A percentile compares a stretch with the other conserved stretches of the same genome.
phyloP scores from a whole-genome alignment of 1,284 basidiomycete genomes.

The Ceratorhiza oryzae-sativae region DNA sequence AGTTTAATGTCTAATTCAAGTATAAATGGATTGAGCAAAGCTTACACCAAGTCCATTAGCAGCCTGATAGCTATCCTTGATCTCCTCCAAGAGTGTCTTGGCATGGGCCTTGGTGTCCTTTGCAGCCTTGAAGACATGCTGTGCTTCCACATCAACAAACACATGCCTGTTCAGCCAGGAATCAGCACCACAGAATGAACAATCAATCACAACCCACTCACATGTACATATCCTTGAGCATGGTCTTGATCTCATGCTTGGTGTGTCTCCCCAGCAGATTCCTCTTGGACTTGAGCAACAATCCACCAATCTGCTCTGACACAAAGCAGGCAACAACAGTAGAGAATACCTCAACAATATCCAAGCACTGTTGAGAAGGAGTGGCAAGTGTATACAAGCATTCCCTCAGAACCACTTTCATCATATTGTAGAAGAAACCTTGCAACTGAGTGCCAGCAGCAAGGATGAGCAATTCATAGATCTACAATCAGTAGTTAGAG shows the following conservation, averaged over 20 bases:
- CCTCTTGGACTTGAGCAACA: slow-evolving; percentile 69
- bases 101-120: slow-evolving; percentile 55
- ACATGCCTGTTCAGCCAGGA: slow-evolving; percentile 58
- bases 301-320: slow-evolving; percentile 71
- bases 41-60: slow-evolving; percentile 16
- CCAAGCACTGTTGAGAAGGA: slow-evolving; percentile 60
- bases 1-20: slow-evolving; percentile 43
- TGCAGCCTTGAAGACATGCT: slow-evolving; percentile 62
- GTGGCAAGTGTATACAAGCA: slow-evolving; percentile 53
- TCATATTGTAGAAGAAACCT: slow-evolving; percentile 35
- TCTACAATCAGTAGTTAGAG: too few relatives aligned
- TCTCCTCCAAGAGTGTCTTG: neutral
- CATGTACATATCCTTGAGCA: slow-evolving; percentile 73
- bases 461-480: too few relatives aligned
- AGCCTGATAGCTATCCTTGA: slow-evolving; percentile 7
- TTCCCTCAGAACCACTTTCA: slow-evolving; percentile 42
- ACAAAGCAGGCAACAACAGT: slow-evolving; percentile 71
- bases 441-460: slow-evolving; percentile 25
- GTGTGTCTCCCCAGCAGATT: slow-evolving; percentile 65
- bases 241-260: slow-evolving; percentile 64
- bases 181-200: too few relatives aligned
- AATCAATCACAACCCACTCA: slow-evolving; percentile 50
- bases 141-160: slow-evolving; percentile 72
- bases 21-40: neutral
- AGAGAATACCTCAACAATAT: slow-evolving; percentile 77